Conservation (phyloP, 257 asterid genomes). For the Pogostemon cablin region DNA sequence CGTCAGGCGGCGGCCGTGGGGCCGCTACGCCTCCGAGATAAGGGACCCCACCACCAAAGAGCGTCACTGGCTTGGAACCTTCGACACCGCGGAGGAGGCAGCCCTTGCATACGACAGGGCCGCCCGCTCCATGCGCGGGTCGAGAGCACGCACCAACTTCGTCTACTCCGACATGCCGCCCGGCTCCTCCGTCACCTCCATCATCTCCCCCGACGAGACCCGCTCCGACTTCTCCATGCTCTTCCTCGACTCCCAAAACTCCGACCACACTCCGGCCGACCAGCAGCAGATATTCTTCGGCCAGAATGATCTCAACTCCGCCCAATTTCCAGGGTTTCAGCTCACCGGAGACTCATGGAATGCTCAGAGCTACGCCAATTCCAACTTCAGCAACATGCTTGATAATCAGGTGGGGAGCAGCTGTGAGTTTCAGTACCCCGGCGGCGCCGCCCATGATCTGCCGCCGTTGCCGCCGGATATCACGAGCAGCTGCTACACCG, state of each 20-base stretch:
- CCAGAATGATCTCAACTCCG: constrained; percentile 24
- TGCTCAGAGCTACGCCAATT: constrained; percentile 17
- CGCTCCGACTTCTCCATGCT: constrained; percentile 44
- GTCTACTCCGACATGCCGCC: constrained; percentile 93
- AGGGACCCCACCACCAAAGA: constrained; percentile 84
- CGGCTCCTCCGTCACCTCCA: constrained; percentile 78
- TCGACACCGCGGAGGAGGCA: constrained; percentile 92
- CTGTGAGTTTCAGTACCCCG: background rate
- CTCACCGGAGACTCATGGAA: constrained; percentile 42
- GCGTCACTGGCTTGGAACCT: constrained; percentile 88
- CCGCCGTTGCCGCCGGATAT: constrained; percentile 95
- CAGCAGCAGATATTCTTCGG: constrained; percentile 44
- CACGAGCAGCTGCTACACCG: constrained; percentile 59
- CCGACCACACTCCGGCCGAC: background rate
- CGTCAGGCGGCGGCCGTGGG: constrained; percentile 88
- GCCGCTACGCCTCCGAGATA: constrained; percentile 86
- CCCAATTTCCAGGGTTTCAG: constrained; percentile 38
- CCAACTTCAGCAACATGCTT: background rate
- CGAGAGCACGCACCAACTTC: constrained; percentile 77
- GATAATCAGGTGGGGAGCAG: constrained; percentile 25
- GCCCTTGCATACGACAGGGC: constrained; percentile 89
- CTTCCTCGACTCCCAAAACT: constrained; percentile 21
- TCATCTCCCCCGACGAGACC: constrained; percentile 76
- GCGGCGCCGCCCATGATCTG: constrained; percentile 40
- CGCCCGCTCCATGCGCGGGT: constrained; percentile 79